Evolutionary conservation across 768 basidiomycete genomes (phyloP).

Genomic region (Phylloporus sp.): DNA sequence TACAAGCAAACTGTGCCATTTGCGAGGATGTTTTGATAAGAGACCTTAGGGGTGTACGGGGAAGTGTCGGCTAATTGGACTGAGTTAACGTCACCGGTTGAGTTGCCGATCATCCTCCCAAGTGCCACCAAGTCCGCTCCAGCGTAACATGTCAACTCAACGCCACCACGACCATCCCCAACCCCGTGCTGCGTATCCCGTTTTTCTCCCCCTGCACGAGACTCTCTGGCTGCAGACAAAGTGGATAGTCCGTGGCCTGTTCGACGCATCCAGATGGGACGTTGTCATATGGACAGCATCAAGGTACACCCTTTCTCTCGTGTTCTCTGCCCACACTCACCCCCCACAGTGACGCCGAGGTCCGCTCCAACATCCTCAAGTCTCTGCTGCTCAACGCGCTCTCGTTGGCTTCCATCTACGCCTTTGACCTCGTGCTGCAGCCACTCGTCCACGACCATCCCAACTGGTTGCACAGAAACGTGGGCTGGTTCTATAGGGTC

Average conservation of each 20-base stretch:
- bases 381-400: constrained; percentile 69
- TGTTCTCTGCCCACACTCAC: constrained; percentile 3
- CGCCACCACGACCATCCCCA: constrained; percentile 17
- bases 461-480: constrained; percentile 66
- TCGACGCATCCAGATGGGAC: constrained; percentile 74
- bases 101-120: constrained; percentile 8
- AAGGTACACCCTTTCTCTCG: constrained; percentile 41
- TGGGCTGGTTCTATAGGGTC: constrained; percentile 72
- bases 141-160: constrained; percentile 23
- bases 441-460: constrained; percentile 62
- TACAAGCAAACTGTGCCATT: constrained; percentile 6
- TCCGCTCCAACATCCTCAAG: constrained; percentile 71
- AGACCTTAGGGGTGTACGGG: no score
- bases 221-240: constrained; percentile 56
- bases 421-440: constrained; percentile 68
- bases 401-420: constrained; percentile 68
- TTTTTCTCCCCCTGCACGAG: constrained; percentile 62
- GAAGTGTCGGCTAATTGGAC: constrained; percentile 3
- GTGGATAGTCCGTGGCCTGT: constrained; percentile 57
- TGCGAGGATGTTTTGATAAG: no score
- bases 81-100: constrained; percentile 8
- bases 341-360: constrained; percentile 62
- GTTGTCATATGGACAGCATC: constrained; percentile 53
- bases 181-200: constrained; percentile 59
- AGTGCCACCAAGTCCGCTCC: background rate